Base-by-base conservation (phyloP, 2,329 filamentous ascomycete genomes). In the Aspergillus spinulosporus region DNA sequence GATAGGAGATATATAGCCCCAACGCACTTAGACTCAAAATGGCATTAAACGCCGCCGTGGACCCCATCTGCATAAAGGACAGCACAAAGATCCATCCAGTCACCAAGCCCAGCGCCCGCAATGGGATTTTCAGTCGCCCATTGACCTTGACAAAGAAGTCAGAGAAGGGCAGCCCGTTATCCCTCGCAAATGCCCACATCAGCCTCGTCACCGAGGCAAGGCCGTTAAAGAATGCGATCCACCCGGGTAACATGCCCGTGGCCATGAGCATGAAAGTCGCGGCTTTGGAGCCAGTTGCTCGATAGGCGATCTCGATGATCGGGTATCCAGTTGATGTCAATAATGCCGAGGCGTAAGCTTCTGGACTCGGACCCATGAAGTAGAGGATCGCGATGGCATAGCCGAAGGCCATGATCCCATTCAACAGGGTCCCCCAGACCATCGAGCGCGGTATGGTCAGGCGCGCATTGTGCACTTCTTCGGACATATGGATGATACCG, bases 1-100 rank as follows among this genome's bases (percentile, higher is more conserved):
- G 73, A 63, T 82, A 83, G 21, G 78, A 80, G 39, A 75, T 74
- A 34, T 82, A 76, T 14, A 82, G 70, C 1, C 76, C 76, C 34
- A 74, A 74, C 43, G 80, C 71, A 7, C 75, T 75, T 8, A 83
- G 70, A 4, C 78, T 80, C 9, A 80, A 72, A 58, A 82, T 77
- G 52, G 76, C 79, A 64, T 82, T 80, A 67, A 82, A 80, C 5
- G 80, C 80, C 3, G 74, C 72, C 3, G 72, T 66, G 15, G 74
- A 80, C 26, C 76, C 79, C 47, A 81, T 75, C 65, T 78, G 79
- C 68, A 81, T 80, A 36, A 80, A 68, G 12, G 62, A 64, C 8
- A 72, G 66, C 11, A 76, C 64, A 9, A 67, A 62, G 31, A 63
- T 57, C 26, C 69, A 54, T 4, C 44, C 37, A 3, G 64, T 54